phyloP scores from a whole-genome alignment of 257 asterid species.

The Rubia yunnanensis region DNA sequence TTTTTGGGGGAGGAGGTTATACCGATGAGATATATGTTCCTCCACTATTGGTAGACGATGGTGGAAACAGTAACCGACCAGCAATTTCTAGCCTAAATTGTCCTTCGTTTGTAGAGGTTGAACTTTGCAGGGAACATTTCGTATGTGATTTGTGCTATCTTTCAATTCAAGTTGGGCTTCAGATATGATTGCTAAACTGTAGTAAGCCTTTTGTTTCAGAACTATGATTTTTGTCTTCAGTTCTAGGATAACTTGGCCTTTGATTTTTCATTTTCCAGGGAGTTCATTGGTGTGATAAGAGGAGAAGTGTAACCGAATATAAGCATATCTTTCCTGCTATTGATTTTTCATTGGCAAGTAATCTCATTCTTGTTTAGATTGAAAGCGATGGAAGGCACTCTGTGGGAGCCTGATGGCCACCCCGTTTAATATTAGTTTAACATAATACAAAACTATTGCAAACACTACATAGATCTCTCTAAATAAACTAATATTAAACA shows the following conservation, averaged over 20 bases:
- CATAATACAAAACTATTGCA: too few species aligned
- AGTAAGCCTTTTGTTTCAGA: not conserved
- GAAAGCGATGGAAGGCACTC: too few species aligned
- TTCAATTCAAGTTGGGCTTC: not conserved
- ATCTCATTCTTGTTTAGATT: not conserved
- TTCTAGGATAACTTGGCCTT: not conserved
- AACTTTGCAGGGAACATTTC: constrained; percentile 89
- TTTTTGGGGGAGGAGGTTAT: constrained; percentile 72
- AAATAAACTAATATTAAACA: too few species aligned
- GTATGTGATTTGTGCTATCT: constrained; percentile 27
- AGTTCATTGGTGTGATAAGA: constrained; percentile 92
- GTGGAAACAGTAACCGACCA: constrained; percentile 56
- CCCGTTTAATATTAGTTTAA: too few species aligned
- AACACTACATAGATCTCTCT: too few species aligned
- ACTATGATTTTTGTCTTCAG: not conserved
- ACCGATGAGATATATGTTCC: constrained; percentile 46
- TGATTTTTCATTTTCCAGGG: constrained; percentile 50
- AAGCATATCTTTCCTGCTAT: constrained; percentile 73
- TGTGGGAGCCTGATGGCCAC: too few species aligned
- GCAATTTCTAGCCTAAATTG: constrained; percentile 74
- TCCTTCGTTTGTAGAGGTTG: constrained; percentile 73
- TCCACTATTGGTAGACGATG: constrained; percentile 61
- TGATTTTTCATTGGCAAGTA: constrained; percentile 87
- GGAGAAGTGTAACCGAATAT: constrained; percentile 75
- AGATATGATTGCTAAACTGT: not conserved